phyloP scores from a whole-genome alignment of 306 rosid genomes.

The Malus orientalis region DNA sequence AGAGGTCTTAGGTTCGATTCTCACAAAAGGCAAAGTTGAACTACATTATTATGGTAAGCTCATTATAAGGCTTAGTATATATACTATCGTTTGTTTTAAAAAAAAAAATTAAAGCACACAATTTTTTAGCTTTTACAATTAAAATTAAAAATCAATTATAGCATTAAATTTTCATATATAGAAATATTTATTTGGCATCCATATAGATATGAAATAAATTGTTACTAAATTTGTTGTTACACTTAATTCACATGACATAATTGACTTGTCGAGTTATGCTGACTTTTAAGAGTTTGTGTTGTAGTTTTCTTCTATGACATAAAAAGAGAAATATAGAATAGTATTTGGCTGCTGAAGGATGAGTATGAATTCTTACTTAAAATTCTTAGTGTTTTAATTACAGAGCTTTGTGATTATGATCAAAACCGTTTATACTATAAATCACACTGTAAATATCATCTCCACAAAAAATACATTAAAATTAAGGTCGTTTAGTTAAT shows the following conservation, averaged over 20 bases:
- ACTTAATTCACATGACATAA: background rate
- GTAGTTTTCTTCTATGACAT: background rate
- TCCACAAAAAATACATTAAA: too few species aligned
- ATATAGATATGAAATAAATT: background rate
- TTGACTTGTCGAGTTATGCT: background rate
- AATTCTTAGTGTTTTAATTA: too few species aligned
- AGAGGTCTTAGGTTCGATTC: too few species aligned
- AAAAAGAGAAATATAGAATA: background rate
- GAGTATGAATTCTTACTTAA: too few species aligned
- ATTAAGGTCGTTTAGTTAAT: too few species aligned
- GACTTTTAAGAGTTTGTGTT: background rate
- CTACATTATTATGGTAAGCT: rapidly evolving
- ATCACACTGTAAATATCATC: too few species aligned
- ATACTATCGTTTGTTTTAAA: too few species aligned
- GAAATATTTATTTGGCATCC: background rate
- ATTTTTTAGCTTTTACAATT: background rate
- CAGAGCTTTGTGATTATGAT: too few species aligned
- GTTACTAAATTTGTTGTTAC: background rate
- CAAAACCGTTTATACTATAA: too few species aligned
- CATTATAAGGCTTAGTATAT: too few species aligned
- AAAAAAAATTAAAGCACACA: background rate
- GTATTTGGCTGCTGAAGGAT: rapidly evolving
- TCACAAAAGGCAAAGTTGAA: too few species aligned
- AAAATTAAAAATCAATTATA: background rate
- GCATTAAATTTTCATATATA: background rate